Base-by-base conservation (phyloP, 345 rosid genomes). In the Theobroma cacao region DNA sequence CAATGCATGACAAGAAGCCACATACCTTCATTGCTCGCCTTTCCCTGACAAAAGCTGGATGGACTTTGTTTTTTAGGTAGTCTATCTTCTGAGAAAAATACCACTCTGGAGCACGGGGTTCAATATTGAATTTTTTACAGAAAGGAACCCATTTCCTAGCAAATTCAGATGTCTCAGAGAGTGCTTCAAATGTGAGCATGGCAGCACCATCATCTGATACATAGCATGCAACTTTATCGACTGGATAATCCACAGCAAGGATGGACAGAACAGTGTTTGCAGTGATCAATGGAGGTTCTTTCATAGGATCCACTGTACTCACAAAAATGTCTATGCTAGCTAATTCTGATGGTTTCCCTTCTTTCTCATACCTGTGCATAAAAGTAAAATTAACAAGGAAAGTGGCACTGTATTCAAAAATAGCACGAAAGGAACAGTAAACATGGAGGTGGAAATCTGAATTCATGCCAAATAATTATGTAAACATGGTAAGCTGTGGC, bases 161-260 rank as follows among this genome's bases (percentile, higher is more conserved):
- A 77, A 96, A 96, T 80, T 94, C 98, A 1, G 99, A 94, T 8
- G 99, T 96, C 87, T 96, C 98, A 0, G 99, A 96, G 28, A 96
- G 98, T 59, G 99, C 98, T 84, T 96, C 98, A 64, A 96, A 96
- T 26, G 99, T 96, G 78, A 96, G 99, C 99, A 96, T 96, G 26
- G 99, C 98, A 77, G 99, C 99, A 85, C 99, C 99, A 82, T 96
- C 99, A 78, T 96, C 99, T 17, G 99, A 94, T 53, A 96, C 99
- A 81, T 96, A 96, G 80, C 99, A 96, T 76, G 97, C 90, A 75
- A 96, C 97, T 76, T 88, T 91, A 80, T 96, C 99, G 12, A 91
- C 91, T 0, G 99, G 99, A 87, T 96, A 96, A 83, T 96, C 99
- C 80, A 94, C 99, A 0, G 99, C 95, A 38, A 96, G 98, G 82